Conservation (phyloP, 2,329 filamentous ascomycete species). For the Thelonectria olida region DNA sequence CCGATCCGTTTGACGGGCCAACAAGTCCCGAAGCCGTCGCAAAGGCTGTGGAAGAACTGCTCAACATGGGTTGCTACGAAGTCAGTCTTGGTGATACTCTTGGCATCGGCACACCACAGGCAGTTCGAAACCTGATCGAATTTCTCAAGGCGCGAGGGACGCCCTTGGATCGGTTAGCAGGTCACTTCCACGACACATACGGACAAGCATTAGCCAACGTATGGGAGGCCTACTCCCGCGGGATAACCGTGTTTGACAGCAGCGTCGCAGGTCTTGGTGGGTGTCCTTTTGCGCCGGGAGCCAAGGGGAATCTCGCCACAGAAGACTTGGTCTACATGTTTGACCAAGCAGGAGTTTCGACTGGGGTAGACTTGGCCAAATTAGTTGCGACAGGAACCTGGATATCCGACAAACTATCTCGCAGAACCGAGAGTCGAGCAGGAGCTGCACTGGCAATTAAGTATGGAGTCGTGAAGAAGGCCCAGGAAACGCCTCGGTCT, state of each 20-base stretch:
- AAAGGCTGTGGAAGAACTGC: conserved; percentile 53
- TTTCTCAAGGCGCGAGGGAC: conserved; percentile 61
- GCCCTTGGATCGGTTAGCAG: conserved; percentile 62
- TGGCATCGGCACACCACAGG: conserved; percentile 62
- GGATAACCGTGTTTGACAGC: conserved; percentile 72
- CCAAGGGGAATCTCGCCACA: conserved; percentile 16
- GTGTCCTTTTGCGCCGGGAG: conserved; percentile 20
- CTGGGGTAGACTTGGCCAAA: conserved; percentile 61
- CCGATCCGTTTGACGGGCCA: conserved; percentile 57
- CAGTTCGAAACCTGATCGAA: conserved; percentile 54
- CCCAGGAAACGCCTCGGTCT: background rate
- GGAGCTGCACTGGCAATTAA: conserved; percentile 50
- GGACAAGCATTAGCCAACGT: conserved; percentile 74
- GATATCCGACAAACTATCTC: conserved; percentile 62
- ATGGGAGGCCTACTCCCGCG: conserved; percentile 69
- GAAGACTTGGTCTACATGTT: conserved; percentile 22
- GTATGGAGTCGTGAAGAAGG: background rate
- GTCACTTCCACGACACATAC: conserved; percentile 80
- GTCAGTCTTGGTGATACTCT: conserved; percentile 74
- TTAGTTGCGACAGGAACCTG: conserved; percentile 66
- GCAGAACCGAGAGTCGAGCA: conserved; percentile 57
- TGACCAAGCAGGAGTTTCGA: conserved; percentile 2
- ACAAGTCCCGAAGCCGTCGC: conserved; percentile 41
- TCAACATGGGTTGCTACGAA: conserved; percentile 72
- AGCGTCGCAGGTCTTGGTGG: conserved; percentile 19